Conservation (phyloP, 2,329 filamentous ascomycete species). For the Ophioceras dolichostomum region DNA sequence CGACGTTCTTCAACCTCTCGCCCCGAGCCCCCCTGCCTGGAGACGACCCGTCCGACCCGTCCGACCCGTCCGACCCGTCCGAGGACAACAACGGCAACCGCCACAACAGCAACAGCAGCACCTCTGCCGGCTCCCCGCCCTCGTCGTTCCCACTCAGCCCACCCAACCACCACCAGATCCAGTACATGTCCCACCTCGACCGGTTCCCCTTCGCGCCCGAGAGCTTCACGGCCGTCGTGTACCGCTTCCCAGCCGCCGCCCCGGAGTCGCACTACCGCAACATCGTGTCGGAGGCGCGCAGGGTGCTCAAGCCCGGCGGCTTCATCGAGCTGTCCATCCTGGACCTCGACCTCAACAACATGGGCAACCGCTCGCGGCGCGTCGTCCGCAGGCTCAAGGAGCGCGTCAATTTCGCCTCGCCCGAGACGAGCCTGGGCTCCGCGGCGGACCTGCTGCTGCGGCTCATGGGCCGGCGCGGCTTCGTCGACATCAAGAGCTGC, state of each 20-base stretch:
- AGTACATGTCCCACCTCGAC: constrained; percentile 47
- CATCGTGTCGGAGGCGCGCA: constrained; percentile 61
- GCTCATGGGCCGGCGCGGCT: constrained; percentile 56
- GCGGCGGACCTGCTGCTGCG: constrained; percentile 51
- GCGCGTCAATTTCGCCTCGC: constrained; percentile 14
- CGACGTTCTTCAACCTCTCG: constrained; percentile 66
- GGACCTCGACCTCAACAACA: constrained; percentile 71
- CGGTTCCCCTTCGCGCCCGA: constrained; percentile 66
- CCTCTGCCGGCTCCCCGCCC: constrained; percentile 12
- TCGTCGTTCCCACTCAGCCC: constrained; percentile 41
- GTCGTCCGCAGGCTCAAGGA: constrained; percentile 62
- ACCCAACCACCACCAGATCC: constrained; percentile 64
- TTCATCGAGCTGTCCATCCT: constrained; percentile 70
- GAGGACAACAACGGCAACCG: no score
- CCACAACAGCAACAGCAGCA: constrained; percentile 20
- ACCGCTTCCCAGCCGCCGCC: constrained; percentile 61
- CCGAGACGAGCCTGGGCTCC: constrained; percentile 30
- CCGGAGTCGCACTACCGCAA: constrained; percentile 58
- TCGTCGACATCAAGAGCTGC: constrained; percentile 61
- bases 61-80: no score
- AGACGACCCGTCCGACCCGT: no score
- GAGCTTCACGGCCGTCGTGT: constrained; percentile 65
- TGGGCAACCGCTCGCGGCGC: constrained; percentile 60
- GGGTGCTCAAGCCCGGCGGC: constrained; percentile 66
- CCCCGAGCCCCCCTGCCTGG: constrained; percentile 38